phyloP scores from a whole-genome alignment of 768 basidiomycete genomes.

The Kwoniella pini region DNA sequence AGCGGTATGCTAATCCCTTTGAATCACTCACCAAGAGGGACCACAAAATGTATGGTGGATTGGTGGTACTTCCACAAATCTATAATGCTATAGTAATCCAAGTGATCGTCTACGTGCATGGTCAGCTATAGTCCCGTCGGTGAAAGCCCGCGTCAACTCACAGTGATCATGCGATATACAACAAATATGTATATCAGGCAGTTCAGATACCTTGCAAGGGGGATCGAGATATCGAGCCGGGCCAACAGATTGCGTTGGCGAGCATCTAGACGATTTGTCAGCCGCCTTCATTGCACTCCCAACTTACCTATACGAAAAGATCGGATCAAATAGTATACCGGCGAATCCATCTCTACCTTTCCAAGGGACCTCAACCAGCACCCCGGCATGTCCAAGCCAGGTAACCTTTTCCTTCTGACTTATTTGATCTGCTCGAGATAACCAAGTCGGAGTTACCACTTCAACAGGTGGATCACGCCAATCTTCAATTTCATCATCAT shows the following conservation, averaged over 20 bases:
- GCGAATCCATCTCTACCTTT: constrained; percentile 38
- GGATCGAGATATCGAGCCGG: constrained; percentile 47
- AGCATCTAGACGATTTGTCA: constrained; percentile 37
- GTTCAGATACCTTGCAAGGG: constrained; percentile 43
- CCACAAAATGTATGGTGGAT: constrained; percentile 51
- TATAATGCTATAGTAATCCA: constrained; percentile 53
- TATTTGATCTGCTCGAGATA: neutral
- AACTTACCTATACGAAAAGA: constrained; percentile 53
- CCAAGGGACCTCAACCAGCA: constrained; percentile 48
- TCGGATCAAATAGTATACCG: constrained; percentile 52
- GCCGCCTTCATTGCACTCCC: neutral
- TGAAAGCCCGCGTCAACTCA: too few relatives aligned
- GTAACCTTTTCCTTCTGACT: constrained; percentile 34
- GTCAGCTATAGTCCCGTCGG: too few relatives aligned
- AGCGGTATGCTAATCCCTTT: too few relatives aligned
- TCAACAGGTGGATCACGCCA: constrained; percentile 47
- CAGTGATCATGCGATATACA: constrained; percentile 55
- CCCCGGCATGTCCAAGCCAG: constrained; percentile 53
- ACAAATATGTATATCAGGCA: constrained; percentile 50
- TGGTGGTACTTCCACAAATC: constrained; percentile 49
- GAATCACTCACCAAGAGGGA: constrained; percentile 47
- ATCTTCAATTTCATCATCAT: constrained; percentile 43
- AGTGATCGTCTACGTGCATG: constrained; percentile 53
- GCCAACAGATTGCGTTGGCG: constrained; percentile 51
- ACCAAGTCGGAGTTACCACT: constrained; percentile 34